Evolutionary conservation across 441 rosid species (phyloP).

Genomic region (Biscutella auriculata): DNA sequence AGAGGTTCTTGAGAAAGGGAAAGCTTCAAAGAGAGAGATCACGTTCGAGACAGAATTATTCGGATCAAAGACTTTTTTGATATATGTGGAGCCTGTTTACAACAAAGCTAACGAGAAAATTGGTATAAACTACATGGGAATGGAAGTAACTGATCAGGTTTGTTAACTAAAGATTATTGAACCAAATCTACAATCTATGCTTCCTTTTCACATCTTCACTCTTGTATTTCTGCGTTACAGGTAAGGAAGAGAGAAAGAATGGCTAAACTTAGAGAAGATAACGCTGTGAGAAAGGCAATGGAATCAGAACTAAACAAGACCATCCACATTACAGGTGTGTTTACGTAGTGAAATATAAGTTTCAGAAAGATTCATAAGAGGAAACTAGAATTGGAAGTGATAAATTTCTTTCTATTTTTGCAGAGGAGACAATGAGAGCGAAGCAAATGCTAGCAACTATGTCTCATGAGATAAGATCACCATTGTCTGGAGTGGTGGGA

Average conservation of each 20-base stretch:
- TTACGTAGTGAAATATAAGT: neutral
- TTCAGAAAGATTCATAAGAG: neutral
- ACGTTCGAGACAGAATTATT: constrained; percentile 78
- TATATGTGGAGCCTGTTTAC: constrained; percentile 85
- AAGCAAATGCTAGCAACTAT: constrained; percentile 94
- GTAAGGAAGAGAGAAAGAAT: constrained; percentile 77
- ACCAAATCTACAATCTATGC: neutral
- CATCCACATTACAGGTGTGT: constrained; percentile 84
- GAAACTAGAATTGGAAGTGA: neutral
- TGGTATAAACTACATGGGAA: constrained; percentile 92
- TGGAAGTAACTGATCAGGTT: constrained; percentile 97
- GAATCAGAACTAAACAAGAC: constrained; percentile 92
- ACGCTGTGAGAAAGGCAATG: constrained; percentile 90
- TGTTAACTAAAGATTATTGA: neutral
- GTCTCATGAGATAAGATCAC: constrained; percentile 98
- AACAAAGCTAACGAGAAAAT: constrained; percentile 80
- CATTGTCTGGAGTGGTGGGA: constrained; percentile 84
- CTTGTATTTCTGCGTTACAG: too few species aligned
- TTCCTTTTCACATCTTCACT: too few species aligned
- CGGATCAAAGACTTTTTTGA: constrained; percentile 80
- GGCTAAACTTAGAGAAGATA: constrained; percentile 82
- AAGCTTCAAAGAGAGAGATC: constrained; percentile 85
- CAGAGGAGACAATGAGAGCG: constrained; percentile 98
- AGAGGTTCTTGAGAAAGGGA: constrained; percentile 79
- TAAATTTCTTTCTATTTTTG: neutral